phyloP scores from a whole-genome alignment of 2,329 filamentous ascomycete genomes.

The Ophiobolus disseminans region DNA sequence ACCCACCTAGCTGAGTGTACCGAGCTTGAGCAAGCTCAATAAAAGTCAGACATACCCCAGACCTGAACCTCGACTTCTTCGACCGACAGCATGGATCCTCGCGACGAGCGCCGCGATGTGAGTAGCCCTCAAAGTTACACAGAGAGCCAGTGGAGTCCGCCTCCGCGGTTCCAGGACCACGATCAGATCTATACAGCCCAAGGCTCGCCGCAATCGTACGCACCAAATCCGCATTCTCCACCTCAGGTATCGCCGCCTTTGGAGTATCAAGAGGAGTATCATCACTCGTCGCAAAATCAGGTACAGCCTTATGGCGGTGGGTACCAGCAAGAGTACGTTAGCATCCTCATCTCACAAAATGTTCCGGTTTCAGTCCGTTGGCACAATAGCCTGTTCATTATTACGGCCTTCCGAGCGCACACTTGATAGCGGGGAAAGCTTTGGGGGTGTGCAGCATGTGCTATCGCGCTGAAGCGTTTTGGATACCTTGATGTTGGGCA shows the following conservation, averaged over 20 bases:
- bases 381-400: too few species aligned
- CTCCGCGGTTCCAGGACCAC: slow-evolving; percentile 28
- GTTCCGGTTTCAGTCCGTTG: too few species aligned
- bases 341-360: too few species aligned
- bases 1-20: slow-evolving; percentile 5
- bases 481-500: too few species aligned
- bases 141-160: slow-evolving; percentile 28
- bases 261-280: slow-evolving; percentile 21
- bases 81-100: slow-evolving; percentile 22
- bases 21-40: slow-evolving; percentile 3
- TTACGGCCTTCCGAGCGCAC: too few species aligned
- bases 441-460: background rate
- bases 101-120: slow-evolving; percentile 18
- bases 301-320: slow-evolving; percentile 7
- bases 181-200: slow-evolving; percentile 22
- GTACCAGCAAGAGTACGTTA: slow-evolving; percentile 23
- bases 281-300: slow-evolving; percentile 9
- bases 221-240: slow-evolving; percentile 19
- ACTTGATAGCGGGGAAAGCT: too few species aligned
- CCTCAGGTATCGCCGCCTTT: slow-evolving; percentile 23
- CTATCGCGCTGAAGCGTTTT: too few species aligned
- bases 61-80: slow-evolving; percentile 3
- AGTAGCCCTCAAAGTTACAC: slow-evolving; percentile 17
- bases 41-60: slow-evolving; percentile 16
- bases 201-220: slow-evolving; percentile 10